Base-by-base conservation (phyloP, 2,329 filamentous ascomycete genomes). In the Diplodia scrobiculata region DNA sequence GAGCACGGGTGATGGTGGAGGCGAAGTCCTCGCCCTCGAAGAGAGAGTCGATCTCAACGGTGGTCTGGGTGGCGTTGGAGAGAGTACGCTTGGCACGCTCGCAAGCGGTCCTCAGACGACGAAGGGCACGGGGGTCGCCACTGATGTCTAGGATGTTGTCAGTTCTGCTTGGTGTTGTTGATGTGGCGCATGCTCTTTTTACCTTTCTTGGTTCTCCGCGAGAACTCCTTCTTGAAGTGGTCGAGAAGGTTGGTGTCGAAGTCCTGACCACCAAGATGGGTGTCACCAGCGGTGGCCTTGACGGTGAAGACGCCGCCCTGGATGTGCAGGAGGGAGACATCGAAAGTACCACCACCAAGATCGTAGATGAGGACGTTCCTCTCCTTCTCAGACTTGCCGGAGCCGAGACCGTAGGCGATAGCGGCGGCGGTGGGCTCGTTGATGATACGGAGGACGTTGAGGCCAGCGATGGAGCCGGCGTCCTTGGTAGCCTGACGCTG, bases 401-500 rank as follows among this genome's bases (percentile, higher is more conserved):
- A 86, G 78, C 93, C 93, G 69, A 99, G 91, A 87, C 95, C 95
- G 82, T 99, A 99, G 75, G 95, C 95, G 76, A 98, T 98, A 75
- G 95, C 95, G 69, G 95, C 95, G 73, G 95, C 95, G 70, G 95
- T 99, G 69, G 95, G 95, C 86, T 99, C 95, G 88, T 99, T 99
- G 85, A 99, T 98, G 84, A 99, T 98, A 87, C 95, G 93, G 81
- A 99, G 93, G 73, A 99, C 92, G 84, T 98, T 97, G 70, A 99
- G 89, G 74, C 94, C 95, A 76, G 94, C 84, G 78, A 99, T 99
- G 80, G 94, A 91, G 89, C 95, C 95, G 72, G 95, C 95, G 79
- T 98, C 95, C 89, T 98, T 98, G 84, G 95, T 99, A 72, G 95
- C 91, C 84, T 98, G 95, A 84, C 95, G 91, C 86, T 99, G 95